Percentiles rank a stretch among this genome's conserved stretches.
Conservation (phyloP, 345 rosid species). For the Citrus mangshanensis region DNA sequence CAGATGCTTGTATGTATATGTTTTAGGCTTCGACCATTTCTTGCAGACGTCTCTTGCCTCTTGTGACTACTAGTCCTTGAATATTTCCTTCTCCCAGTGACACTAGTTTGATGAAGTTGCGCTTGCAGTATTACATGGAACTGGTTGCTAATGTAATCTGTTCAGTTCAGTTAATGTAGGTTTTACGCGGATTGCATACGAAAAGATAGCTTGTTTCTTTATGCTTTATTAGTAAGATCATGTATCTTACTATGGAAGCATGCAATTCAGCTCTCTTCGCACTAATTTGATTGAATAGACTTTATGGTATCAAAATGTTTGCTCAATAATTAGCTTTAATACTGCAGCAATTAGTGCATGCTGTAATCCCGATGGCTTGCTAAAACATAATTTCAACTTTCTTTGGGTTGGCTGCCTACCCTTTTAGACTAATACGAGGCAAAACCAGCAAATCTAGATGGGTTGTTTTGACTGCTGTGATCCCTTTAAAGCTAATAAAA, state of each 20-base stretch:
- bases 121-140: too few species aligned
- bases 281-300: neutral
- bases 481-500: neutral
- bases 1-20: too few species aligned
- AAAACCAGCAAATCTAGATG: neutral
- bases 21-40: too few species aligned
- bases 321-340: neutral
- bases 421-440: neutral
- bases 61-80: neutral
- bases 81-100: neutral
- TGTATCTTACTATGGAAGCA: neutral
- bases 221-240: neutral
- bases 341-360: neutral
- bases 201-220: too few species aligned
- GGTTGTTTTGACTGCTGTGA: slow-evolving; percentile 5
- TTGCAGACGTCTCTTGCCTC: neutral
- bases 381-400: neutral
- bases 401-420: slow-evolving; percentile 10
- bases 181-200: too few species aligned
- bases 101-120: neutral
- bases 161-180: too few species aligned
- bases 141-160: neutral
- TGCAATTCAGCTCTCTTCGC: too few species aligned
- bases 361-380: neutral
- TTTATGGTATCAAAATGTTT: neutral